Conservation (phyloP, 345 rosid species). For the Hibiscus syriacus region DNA sequence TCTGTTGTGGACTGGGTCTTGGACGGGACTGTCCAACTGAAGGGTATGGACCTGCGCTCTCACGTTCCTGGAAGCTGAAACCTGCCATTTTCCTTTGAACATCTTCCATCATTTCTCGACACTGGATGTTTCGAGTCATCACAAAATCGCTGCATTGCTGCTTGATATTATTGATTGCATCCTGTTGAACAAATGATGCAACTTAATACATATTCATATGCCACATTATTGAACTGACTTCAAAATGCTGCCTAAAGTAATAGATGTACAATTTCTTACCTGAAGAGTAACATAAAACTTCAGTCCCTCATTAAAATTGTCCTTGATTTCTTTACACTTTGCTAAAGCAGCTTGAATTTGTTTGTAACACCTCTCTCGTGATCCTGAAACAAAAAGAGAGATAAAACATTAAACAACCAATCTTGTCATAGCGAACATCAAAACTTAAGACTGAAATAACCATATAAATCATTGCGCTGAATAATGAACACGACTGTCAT, state of each 20-base stretch:
- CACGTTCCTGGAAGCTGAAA: slow-evolving; percentile 80
- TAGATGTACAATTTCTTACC: slow-evolving; percentile 30
- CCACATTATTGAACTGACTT: background rate
- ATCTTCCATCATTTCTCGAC: slow-evolving; percentile 96
- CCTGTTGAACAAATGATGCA: slow-evolving; percentile 36
- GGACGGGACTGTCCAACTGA: slow-evolving; percentile 50
- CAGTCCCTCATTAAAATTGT: slow-evolving; percentile 88
- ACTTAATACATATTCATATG: background rate
- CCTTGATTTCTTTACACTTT: slow-evolving; percentile 90
- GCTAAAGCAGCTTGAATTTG: slow-evolving; percentile 89
- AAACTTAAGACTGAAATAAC: background rate
- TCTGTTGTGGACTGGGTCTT: slow-evolving; percentile 34
- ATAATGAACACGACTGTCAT: background rate
- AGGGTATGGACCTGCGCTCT: slow-evolving; percentile 60
- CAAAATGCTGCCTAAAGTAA: background rate
- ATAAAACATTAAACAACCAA: background rate
- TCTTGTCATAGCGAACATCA: background rate
- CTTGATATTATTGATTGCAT: slow-evolving; percentile 88
- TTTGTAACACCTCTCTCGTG: slow-evolving; percentile 85
- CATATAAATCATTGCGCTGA: background rate
- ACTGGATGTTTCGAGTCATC: slow-evolving; percentile 94
- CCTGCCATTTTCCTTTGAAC: slow-evolving; percentile 90
- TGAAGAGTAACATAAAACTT: slow-evolving; percentile 98
- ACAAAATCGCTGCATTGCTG: slow-evolving; percentile 97
- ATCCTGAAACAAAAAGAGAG: slow-evolving; percentile 58